phyloP scores from a whole-genome alignment of 257 asterid species.

The Hygrophila difformis region DNA sequence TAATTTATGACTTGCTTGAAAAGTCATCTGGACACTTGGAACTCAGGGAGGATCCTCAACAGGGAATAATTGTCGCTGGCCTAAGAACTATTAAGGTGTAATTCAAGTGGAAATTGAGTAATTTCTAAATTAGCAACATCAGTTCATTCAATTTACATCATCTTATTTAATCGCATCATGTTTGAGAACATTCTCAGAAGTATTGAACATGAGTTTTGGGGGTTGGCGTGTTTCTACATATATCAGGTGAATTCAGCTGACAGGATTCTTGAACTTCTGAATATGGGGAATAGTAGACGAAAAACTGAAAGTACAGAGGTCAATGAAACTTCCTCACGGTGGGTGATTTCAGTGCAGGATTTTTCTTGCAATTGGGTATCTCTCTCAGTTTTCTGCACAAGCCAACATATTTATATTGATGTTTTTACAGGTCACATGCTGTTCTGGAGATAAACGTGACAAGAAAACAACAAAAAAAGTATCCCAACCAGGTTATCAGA shows the following conservation, averaged over 20 bases:
- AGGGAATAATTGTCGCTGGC: conserved; percentile 89
- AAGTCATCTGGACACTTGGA: conserved; percentile 91
- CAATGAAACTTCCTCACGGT: conserved; percentile 95
- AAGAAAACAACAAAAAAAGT: conserved; percentile 56
- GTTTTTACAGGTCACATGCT: conserved; percentile 73
- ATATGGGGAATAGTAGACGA: conserved; percentile 88
- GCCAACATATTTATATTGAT: conserved; percentile 10
- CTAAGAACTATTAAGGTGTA: conserved; percentile 79
- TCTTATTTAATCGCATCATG: neutral
- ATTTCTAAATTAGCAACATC: neutral
- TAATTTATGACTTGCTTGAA: conserved; percentile 89
- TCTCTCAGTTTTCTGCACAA: neutral
- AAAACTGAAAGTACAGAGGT: conserved; percentile 93
- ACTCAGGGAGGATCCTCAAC: conserved; percentile 91
- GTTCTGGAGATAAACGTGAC: conserved; percentile 78
- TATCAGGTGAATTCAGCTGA: conserved; percentile 90
- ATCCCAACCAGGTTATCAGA: conserved; percentile 69
- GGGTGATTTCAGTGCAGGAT: conserved; percentile 31
- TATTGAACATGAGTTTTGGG: neutral
- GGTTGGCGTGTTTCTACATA: conserved; percentile 12
- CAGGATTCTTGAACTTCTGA: conserved; percentile 82
- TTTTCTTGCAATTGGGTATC: neutral
- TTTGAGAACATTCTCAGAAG: neutral
- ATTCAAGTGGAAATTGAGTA: conserved; percentile 9
- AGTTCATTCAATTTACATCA: neutral